Evolutionary conservation across 371 early-diverging fungal genomes (phyloP), one percentile per base, ranked within the genome.

Genomic region (Lichtheimia ornata): DNA sequence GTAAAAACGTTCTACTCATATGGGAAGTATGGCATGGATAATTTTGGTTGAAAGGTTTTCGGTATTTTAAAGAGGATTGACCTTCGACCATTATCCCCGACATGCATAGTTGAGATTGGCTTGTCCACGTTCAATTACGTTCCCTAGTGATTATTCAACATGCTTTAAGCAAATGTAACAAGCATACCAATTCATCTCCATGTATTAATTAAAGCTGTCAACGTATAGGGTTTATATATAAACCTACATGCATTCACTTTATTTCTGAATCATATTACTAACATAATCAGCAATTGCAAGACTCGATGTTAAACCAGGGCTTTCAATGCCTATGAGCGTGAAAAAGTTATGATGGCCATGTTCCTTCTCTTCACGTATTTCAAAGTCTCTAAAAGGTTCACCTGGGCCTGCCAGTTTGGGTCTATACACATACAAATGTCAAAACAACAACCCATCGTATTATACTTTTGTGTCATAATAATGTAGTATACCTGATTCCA

Each of bases 271-370:
- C 28, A 74, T 59, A 2, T 61, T 43, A 51, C 80, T 82, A 4
- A 94, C 92, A 65, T 84, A 70, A 35, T 89, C 82, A 0, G 89
- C 95, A 50, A 96, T 94, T 0, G 96, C 95, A 35, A 94, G 76
- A 2, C 91, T 88, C 2, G 90, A 81, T 9, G 96, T 96, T 47
- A 96, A 66, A 2, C 96, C 96, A 2, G 96, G 96, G 53, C 92
- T 92, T 67, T 96, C 96, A 27, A 96, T 94, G 22, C 95, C 96
- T 4, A 90, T 68, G 22, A 94, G 71, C 47, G 90, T 89, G 51
- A 93, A 85, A 63, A 92, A 87, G 1, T 88, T 86, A 0, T 73
- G 63, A 27, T 78, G 59, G 0, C 77, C 85, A 25, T 56, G 61
- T 6, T 76, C 71, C 0, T 35, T 50, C 59, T 88, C 87, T 35